phyloP scores from a whole-genome alignment of 345 rosid species.

The Angophora floribunda region DNA sequence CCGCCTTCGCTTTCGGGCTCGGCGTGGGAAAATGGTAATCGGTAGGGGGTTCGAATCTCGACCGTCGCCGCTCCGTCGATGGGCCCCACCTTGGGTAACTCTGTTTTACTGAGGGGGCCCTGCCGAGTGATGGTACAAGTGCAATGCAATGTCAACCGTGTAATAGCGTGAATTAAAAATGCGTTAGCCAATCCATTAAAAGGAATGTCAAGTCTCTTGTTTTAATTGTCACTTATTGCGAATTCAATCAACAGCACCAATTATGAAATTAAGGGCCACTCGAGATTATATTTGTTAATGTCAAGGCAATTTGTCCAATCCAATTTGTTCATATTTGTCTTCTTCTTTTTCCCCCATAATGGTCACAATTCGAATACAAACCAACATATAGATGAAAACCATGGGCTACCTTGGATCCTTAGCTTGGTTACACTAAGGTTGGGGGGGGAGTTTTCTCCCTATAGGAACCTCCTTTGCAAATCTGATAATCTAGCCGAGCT shows the following conservation, averaged over 20 bases:
- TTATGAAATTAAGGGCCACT: not conserved
- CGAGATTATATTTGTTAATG: not conserved
- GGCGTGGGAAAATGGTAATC: not conserved
- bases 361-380: not conserved
- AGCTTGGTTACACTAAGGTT: too few relatives aligned
- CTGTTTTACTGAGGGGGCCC: not conserved
- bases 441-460: too few relatives aligned
- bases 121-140: not conserved
- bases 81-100: not conserved
- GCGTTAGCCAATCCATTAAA: fast-evolving
- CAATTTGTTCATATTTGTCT: not conserved
- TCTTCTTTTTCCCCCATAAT: not conserved
- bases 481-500: too few relatives aligned
- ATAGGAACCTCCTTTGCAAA: too few relatives aligned
- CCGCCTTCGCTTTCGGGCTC: too few relatives aligned
- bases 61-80: not conserved
- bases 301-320: not conserved
- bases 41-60: not conserved
- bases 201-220: fast-evolving
- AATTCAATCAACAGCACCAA: not conserved
- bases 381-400: too few relatives aligned
- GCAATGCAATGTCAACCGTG: not conserved
- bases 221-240: not conserved
- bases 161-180: fast-evolving
- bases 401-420: too few relatives aligned